Base-by-base conservation (phyloP, 129 eudicot genomes). In the Helianthus tuberosus region DNA sequence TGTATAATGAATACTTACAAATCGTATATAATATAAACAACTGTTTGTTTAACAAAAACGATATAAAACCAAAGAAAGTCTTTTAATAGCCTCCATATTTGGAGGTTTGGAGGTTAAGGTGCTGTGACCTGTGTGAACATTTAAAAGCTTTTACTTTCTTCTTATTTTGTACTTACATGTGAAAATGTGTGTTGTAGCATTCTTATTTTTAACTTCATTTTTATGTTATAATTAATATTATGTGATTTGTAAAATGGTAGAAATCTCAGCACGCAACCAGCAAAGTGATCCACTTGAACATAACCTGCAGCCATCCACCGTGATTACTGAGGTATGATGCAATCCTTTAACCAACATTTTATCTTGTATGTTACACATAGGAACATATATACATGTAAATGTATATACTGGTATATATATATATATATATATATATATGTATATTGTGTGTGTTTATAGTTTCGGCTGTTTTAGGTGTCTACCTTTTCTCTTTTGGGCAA, bases 401-500 rank as follows among this genome's bases (percentile, higher is more conserved):
- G 44, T 68, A 41, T 20, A 27, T 67, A 11, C 13, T 32, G 4
- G 4, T 32, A 8, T 43, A 8, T 41, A 1, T 41, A 41, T 41
- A 41, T 41, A 6, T 39, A 7, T 38, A 6, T 39, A 4, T 39
- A 67, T 65, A 12, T 65, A 17, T 16, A 11, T 55, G 3, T 25
- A 39, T 32, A 60, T 60, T 27, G 32, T 32, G 46, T 41, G 11
- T 27, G 41, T 11, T 23, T 57, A 27, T 4, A 1, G 38, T 59
- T 59, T 59, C 3, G 8, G 13, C 20, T 27, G 15, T 59, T 27
- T 59, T 59, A 25, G 64, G 41, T 27, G 64, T 59, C 12, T 10
- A 17, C 46, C 32, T 60, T 32, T 60, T n/a, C 66, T 61, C 44
- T 61, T 61, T 61, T 60, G 49, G 63, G 53, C 7, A 69, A 36